A percentile compares a stretch with the other conserved stretches of the same genome.
phyloP scores from a whole-genome alignment of 768 basidiomycete species.

The Termitomyces sp. region DNA sequence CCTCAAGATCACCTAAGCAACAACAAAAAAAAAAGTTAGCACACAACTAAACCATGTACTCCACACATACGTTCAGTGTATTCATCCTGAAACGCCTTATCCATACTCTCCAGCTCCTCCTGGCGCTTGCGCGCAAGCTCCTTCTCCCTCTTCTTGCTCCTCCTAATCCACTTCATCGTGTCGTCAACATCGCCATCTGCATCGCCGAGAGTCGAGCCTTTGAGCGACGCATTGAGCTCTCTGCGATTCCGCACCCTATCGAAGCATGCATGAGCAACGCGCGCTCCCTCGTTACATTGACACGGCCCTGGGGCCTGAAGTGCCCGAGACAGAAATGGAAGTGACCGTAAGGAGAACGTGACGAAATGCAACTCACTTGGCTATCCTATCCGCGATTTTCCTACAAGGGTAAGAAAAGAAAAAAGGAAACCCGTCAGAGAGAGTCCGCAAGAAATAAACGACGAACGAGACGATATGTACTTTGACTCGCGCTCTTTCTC shows the following conservation, averaged over 20 bases:
- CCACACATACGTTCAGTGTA: constrained; percentile 78
- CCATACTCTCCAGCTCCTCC: constrained; percentile 79
- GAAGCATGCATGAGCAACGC: constrained; percentile 38
- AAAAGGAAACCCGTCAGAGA: constrained; percentile 14
- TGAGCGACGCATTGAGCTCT: constrained; percentile 88
- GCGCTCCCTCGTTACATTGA: constrained; percentile 17
- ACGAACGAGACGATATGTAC: constrained; percentile 32
- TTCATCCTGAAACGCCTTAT: constrained; percentile 65
- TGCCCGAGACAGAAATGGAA: constrained; percentile 41
- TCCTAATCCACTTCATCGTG: constrained; percentile 87
- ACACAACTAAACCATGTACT: background rate
- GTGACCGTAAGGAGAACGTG: constrained; percentile 26
- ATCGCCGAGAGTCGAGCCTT: constrained; percentile 89
- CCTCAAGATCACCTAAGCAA: constrained; percentile 70
- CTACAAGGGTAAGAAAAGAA: constrained; percentile 29
- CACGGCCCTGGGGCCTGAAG: constrained; percentile 26
- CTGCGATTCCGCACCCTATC: constrained; percentile 87
- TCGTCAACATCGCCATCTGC: constrained; percentile 73
- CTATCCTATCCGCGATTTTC: constrained; percentile 67
- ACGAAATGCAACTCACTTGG: constrained; percentile 72
- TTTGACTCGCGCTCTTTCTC: constrained; percentile 69
- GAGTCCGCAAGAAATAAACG: constrained; percentile 12
- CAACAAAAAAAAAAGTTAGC: too few species aligned
- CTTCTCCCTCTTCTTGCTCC: constrained; percentile 85
- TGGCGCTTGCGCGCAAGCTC: constrained; percentile 81